Conservation (phyloP, 2,329 filamentous ascomycete species). For the Parasarocladium wereldwijsianum region DNA sequence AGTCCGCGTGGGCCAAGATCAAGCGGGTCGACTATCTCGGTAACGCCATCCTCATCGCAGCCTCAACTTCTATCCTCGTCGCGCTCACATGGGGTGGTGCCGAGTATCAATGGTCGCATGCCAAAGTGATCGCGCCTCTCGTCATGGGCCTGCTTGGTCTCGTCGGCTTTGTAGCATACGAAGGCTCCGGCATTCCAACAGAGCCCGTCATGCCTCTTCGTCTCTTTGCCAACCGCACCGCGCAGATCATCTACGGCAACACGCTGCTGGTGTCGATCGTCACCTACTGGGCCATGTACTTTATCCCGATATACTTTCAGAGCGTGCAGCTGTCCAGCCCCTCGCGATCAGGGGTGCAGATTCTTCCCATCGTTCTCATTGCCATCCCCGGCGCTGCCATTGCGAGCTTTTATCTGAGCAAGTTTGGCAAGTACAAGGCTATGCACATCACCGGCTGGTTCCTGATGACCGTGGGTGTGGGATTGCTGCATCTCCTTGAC, state of each 20-base stretch:
- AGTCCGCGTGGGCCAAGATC: constrained; percentile 7
- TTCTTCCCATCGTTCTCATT: constrained; percentile 17
- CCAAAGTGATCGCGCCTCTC: constrained; percentile 14
- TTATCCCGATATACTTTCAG: constrained; percentile 32
- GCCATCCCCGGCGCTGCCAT: constrained; percentile 14
- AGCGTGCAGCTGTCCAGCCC: constrained; percentile 19
- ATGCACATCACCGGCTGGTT: constrained; percentile 21
- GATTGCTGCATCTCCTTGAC: constrained; percentile 23
- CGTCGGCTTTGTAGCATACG: constrained; percentile 15
- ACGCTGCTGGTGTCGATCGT: constrained; percentile 11
- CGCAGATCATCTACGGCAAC: constrained; percentile 10
- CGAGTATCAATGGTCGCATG: constrained; percentile 5
- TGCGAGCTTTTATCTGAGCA: constrained; percentile 11
- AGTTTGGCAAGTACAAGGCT: constrained; percentile 17
- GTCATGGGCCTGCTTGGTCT: constrained; percentile 21
- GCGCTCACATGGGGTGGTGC: constrained; percentile 7
- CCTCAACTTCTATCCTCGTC: constrained; percentile 11
- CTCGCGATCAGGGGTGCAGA: constrained; percentile 15
- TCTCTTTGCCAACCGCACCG: constrained; percentile 10
- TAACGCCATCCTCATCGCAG: constrained; percentile 21
- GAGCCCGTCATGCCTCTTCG: constrained; percentile 12
- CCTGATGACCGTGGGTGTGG: constrained; percentile 23
- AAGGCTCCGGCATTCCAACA: constrained; percentile 9
- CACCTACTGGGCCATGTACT: constrained; percentile 22
- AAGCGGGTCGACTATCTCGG: constrained; percentile 23